Evolutionary conservation across 2,329 filamentous ascomycete species (phyloP), one percentile per base, ranked within the genome.

Genomic region (Penicillium fuscoglaucum): DNA sequence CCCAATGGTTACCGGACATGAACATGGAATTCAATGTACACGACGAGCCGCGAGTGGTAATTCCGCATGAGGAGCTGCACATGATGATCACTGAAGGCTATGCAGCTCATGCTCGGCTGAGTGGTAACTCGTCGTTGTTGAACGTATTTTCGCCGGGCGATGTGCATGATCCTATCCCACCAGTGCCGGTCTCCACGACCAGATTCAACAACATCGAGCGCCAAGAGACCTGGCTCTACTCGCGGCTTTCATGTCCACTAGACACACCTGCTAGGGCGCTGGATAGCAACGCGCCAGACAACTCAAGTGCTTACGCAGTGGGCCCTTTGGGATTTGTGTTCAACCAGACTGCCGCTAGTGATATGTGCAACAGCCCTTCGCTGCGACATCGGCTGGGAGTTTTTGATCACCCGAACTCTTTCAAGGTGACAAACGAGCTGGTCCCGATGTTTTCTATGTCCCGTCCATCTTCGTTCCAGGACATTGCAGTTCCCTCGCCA

Each of bases 11-110:
- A 52, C 91, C 91, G 1, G 89, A 93, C 71, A 93, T 96, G 90
- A 90, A 96, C 72, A 78, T 96, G n/a, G 89, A 87, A 15, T 96
- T 96, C 79, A 96, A 96, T 74, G 82, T 90, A 33, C 90, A 95
- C 72, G 91, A 96, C 70, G 91, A 96, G 75, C 89, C 91, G 17
- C 83, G 91, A 39, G 90, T 96, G 1, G 82, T 93, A 1, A 83
- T 96, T 2, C 88, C 89, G 2, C 83, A 90, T 66, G 89, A 92
- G 61, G 88, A 92, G 69, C 79, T 96, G 59, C 77, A 81, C 2
- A 80, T 85, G 26, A 79, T 93, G 62, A 82, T 95, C 3, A 72
- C 76, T 17, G 82, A 43, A 40, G 57, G 55, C 24, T 24, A 31
- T 13, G 45, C 47, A 39, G 52, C 57, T 6, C 59, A 63, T 12